phyloP scores from a whole-genome alignment of 495 filamentous ascomycete genomes.

The Podospora fimiseda region DNA sequence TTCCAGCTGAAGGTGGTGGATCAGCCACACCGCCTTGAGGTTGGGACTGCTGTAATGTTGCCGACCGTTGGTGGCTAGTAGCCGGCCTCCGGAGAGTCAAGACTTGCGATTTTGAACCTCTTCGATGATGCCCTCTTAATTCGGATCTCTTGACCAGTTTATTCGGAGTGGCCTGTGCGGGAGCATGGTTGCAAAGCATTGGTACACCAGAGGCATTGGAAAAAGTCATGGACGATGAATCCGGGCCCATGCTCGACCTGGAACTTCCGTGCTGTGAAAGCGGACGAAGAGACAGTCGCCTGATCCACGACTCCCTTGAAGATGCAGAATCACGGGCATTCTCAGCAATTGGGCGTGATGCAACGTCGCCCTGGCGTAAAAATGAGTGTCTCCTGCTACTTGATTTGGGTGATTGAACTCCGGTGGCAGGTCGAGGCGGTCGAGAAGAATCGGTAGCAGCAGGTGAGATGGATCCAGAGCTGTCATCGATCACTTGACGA shows the following conservation, averaged over 20 bases:
- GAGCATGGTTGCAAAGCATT: constrained; percentile 44
- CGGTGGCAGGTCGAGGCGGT: constrained; percentile 18
- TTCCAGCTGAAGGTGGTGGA: constrained; percentile 15
- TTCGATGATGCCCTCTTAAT: constrained; percentile 32
- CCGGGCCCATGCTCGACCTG: constrained; percentile 58
- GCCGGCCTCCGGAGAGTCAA: constrained; percentile 66
- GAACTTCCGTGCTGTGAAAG: constrained; percentile 68
- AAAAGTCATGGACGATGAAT: constrained; percentile 62
- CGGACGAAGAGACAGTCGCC: constrained; percentile 61
- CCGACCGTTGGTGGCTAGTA: constrained; percentile 80
- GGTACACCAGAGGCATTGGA: constrained; percentile 67
- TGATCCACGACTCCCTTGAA: constrained; percentile 66
- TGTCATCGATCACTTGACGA: constrained; percentile 19
- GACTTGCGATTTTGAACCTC: constrained; percentile 47
- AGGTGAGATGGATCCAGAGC: constrained; percentile 22
- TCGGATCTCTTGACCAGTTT: constrained; percentile 81
- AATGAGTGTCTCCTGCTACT: constrained; percentile 39
- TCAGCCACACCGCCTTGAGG: constrained; percentile 11
- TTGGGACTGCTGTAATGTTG: constrained; percentile 54
- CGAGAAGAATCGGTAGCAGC: constrained; percentile 27
- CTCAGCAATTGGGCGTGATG: constrained; percentile 30
- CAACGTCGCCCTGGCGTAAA: constrained; percentile 32
- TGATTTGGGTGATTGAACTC: constrained; percentile 28
- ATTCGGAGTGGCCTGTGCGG: constrained; percentile 55
- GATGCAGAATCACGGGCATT: constrained; percentile 45